Evolutionary conservation across 768 basidiomycete genomes (phyloP), one percentile per base, ranked within the genome.

Genomic region (Antrodiella citrinella): DNA sequence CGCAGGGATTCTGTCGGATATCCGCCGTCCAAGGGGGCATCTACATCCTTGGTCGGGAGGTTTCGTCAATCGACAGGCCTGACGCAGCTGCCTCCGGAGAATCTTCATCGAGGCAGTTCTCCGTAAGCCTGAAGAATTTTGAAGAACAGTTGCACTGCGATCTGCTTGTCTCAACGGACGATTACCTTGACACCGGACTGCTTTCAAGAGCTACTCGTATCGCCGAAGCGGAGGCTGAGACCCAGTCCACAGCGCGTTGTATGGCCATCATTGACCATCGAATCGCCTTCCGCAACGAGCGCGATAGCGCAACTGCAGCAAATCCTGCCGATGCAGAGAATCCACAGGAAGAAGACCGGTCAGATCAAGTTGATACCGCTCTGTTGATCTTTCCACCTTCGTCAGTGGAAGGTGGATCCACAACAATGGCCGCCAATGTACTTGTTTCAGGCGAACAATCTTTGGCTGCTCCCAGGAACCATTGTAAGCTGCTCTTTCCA

Each of bases 1-100:
- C 87, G 0, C 95, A 97, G 66, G 94, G 93, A 2, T 98, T 88
- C 59, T 84, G 81, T 61, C 89, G 93, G 13, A 80, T 86, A 19
- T 75, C 91, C 12, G 95, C 95, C 2, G 94, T 98, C 25, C 72
- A 71, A 44, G 85, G 87, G 15, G 78, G 71, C 0, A 80, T 82
- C 10, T 91, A 90, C 60, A 81, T 91, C 52, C 74, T 91, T 3
- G 83, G 82, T 21, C 73, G 78, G 42, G 61, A 65, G 1, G 61
- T 86, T 2, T 24, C 54, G 12, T 55, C 63, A 15, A 54, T 67
- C 12, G 24, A 52, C 5, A 45, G 51, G 10, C 20, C 49, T 12
- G 23, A 22, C 2, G 15, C 44, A 9, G 21, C 30, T 7, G 26
- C 4, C 2, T 38, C 53, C 21, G 55, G 57, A 9, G 41, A 7